These are phyloP conservation scores for Colletotrichum higginsianum DNA, from an alignment of 2,329 filamentous ascomycete species.

Conservation along the genomic window DNA sequence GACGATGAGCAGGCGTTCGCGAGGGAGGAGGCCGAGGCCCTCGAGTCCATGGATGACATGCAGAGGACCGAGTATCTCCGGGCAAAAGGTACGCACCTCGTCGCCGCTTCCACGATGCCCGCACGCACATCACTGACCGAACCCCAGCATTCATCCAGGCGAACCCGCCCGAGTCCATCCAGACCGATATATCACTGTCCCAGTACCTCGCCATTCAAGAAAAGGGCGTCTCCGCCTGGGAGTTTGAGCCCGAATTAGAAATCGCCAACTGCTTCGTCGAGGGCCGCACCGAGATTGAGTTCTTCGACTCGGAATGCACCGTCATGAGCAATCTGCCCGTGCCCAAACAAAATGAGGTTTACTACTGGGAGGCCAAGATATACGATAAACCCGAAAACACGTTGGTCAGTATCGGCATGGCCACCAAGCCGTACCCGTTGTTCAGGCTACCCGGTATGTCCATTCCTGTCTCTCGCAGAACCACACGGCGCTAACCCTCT, in stretches of 20 bases:
- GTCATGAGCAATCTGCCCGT: constrained; percentile 97
- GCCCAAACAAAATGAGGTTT: constrained; percentile 98
- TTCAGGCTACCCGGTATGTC: constrained; percentile 90
- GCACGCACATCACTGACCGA: constrained; percentile 8
- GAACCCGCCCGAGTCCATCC: constrained; percentile 94
- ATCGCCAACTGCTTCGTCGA: constrained; percentile 99
- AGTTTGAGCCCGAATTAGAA: constrained; percentile 98
- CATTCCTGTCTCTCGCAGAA: constrained; percentile 42
- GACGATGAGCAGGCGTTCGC: constrained; percentile 97
- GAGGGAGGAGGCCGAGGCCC: constrained; percentile 92
- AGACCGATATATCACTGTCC: constrained; percentile 97
- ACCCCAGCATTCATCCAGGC: constrained; percentile 87
- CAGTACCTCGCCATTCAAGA: constrained; percentile 99
- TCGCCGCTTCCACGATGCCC: constrained; percentile 12
- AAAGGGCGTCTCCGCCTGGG: constrained; percentile 99
- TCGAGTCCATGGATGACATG: constrained; percentile 96
- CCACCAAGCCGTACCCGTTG: constrained; percentile 96
- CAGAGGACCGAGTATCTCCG: constrained; percentile 90
- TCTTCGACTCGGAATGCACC: constrained; percentile 97
- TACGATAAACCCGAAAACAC: constrained; percentile 96
- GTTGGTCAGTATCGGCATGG: constrained; percentile 90
- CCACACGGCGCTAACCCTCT: constrained; percentile 30
- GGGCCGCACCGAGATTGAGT: constrained; percentile 95
- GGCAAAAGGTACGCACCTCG: constrained; percentile 82
- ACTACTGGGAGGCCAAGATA: constrained; percentile 99